phyloP scores from a whole-genome alignment of 305 asterid genomes.

The Solanum hybrid region DNA sequence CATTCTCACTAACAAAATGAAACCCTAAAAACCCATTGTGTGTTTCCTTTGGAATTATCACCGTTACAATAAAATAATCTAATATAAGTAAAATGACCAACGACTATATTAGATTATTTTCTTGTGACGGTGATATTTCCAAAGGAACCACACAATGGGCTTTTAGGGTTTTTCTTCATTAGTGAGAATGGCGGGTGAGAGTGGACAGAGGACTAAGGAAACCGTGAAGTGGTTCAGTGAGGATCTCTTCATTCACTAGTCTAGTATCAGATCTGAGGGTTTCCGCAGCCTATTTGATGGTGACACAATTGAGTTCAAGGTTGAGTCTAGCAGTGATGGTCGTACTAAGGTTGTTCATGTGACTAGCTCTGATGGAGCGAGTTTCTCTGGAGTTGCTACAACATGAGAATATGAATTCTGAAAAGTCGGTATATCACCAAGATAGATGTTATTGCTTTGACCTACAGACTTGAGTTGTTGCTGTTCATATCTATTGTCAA shows the following conservation, averaged over 20 bases:
- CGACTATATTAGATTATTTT: background rate
- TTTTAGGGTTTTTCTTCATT: background rate
- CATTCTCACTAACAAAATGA: background rate
- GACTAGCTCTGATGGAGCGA: background rate
- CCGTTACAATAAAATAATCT: background rate
- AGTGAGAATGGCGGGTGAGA: background rate
- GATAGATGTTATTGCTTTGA: background rate
- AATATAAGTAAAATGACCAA: background rate
- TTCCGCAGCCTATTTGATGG: background rate
- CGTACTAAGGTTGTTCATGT: background rate
- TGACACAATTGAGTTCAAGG: background rate
- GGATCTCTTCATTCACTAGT: background rate
- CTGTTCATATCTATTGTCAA: background rate
- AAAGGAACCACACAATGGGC: background rate
- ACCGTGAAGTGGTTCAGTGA: background rate
- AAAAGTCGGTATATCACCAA: background rate
- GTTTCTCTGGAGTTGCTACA: background rate
- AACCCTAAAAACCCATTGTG: background rate
- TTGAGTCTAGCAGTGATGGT: background rate
- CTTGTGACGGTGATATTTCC: background rate
- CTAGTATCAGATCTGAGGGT: background rate
- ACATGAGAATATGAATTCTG: background rate
- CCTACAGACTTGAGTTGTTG: background rate
- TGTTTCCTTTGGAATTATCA: background rate
- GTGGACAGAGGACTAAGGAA: background rate